Evolutionary conservation across 257 asterid genomes (phyloP).

Genomic region (Solanum piurae): DNA sequence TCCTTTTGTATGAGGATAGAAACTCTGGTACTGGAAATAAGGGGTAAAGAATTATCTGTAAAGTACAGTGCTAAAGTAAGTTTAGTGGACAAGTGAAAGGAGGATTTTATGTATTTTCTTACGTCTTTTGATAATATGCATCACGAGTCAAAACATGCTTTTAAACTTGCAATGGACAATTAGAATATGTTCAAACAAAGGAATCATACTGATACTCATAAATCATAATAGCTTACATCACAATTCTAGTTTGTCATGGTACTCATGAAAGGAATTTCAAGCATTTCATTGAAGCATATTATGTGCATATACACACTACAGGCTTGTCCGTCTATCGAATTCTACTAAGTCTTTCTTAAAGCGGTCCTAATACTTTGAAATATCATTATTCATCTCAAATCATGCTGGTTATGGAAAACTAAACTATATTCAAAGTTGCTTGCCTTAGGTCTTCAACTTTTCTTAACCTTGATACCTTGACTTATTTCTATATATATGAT

Average conservation of each 20-base stretch:
- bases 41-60: background rate
- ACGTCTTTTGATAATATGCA: background rate
- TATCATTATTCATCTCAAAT: background rate
- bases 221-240: background rate
- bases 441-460: background rate
- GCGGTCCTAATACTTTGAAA: background rate
- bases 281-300: background rate
- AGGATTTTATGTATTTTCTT: background rate
- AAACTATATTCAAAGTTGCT: background rate
- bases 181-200: background rate
- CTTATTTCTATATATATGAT: background rate
- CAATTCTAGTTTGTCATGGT: background rate
- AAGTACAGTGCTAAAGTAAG: background rate
- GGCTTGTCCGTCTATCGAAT: background rate
- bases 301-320: background rate
- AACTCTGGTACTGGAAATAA: background rate
- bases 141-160: background rate
- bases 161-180: background rate
- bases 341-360: background rate
- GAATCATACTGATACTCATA: background rate
- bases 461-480: background rate
- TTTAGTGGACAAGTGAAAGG: background rate
- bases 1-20: background rate
- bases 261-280: background rate
- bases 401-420: background rate